Percentiles rank a stretch among this genome's conserved stretches.
Evolutionary conservation across 306 rosid species (phyloP).

Genomic region (Psophocarpus tetragonolobus): DNA sequence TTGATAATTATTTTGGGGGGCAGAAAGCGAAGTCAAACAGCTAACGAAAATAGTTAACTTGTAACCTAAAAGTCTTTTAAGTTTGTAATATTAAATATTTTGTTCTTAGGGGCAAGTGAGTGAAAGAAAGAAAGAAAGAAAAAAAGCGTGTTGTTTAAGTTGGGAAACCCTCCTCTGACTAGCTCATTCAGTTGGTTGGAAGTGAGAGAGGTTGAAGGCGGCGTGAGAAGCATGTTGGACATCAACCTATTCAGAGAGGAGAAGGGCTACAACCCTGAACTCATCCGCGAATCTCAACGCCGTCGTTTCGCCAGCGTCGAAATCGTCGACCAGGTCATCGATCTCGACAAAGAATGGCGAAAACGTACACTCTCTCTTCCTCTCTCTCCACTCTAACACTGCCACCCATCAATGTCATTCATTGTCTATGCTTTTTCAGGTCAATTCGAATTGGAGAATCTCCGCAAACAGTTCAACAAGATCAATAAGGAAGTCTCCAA

Average conservation of each 20-base stretch:
- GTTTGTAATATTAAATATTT: background rate
- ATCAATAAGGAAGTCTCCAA: slow-evolving; percentile 72
- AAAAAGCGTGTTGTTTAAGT: background rate
- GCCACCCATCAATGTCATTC: background rate
- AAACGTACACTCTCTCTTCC: slow-evolving; percentile 51
- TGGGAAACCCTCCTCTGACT: background rate
- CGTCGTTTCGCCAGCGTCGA: slow-evolving; percentile 88
- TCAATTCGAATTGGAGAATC: slow-evolving; percentile 73
- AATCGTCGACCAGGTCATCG: slow-evolving; percentile 74
- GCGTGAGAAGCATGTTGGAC: slow-evolving; percentile 61
- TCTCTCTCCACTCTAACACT: background rate
- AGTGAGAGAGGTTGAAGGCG: background rate
- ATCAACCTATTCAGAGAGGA: slow-evolving; percentile 86
- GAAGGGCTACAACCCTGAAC: slow-evolving; percentile 79
- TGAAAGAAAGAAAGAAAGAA: too few relatives aligned
- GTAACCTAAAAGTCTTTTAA: too few relatives aligned
- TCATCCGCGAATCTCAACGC: slow-evolving; percentile 90
- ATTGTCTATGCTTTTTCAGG: slow-evolving; percentile 31
- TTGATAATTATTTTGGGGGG: too few relatives aligned
- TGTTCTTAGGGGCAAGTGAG: background rate
- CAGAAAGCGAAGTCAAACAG: too few relatives aligned
- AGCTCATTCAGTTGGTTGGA: background rate
- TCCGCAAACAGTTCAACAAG: slow-evolving; percentile 77
- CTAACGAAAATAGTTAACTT: too few relatives aligned
- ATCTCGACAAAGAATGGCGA: slow-evolving; percentile 91